phyloP scores from a whole-genome alignment of 495 filamentous ascomycete genomes.

The Xylaria intraflava region DNA sequence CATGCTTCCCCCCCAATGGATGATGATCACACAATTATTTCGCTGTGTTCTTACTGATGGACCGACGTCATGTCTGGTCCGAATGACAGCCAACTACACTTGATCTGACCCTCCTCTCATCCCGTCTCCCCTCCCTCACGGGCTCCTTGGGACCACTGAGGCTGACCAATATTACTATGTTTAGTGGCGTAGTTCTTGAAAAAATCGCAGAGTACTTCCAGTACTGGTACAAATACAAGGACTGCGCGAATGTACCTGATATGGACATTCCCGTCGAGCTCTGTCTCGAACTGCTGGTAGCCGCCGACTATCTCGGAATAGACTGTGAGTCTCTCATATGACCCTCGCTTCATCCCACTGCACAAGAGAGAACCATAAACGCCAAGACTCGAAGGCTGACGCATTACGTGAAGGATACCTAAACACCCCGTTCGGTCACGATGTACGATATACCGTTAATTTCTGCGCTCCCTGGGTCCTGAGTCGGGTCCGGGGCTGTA shows the following conservation, averaged over 20 bases:
- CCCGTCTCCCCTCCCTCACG: background rate
- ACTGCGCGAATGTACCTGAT: constrained; percentile 73
- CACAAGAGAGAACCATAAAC: background rate
- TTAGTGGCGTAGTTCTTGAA: constrained; percentile 74
- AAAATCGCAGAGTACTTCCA: constrained; percentile 89
- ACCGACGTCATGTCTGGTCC: constrained; percentile 30
- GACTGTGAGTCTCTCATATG: constrained; percentile 26
- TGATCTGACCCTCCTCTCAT: constrained; percentile 44
- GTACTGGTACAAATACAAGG: constrained; percentile 76
- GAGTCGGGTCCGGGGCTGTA: background rate
- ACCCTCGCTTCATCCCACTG: background rate
- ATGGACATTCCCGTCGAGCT: constrained; percentile 77
- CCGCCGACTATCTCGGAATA: constrained; percentile 60
- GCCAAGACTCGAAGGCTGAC: background rate
- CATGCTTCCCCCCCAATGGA: constrained; percentile 5
- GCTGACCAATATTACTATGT: constrained; percentile 7
- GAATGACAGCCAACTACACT: constrained; percentile 50
- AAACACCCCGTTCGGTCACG: background rate
- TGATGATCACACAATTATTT: constrained; percentile 37
- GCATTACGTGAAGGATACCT: background rate
- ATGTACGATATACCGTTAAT: background rate
- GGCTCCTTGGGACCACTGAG: background rate
- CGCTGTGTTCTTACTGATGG: constrained; percentile 38
- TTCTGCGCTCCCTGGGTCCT: background rate
- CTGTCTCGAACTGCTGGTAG: constrained; percentile 74